These are phyloP conservation scores for Auriculariales sp. DNA, from an alignment of 768 basidiomycete genomes.

Conservation along the genomic window DNA sequence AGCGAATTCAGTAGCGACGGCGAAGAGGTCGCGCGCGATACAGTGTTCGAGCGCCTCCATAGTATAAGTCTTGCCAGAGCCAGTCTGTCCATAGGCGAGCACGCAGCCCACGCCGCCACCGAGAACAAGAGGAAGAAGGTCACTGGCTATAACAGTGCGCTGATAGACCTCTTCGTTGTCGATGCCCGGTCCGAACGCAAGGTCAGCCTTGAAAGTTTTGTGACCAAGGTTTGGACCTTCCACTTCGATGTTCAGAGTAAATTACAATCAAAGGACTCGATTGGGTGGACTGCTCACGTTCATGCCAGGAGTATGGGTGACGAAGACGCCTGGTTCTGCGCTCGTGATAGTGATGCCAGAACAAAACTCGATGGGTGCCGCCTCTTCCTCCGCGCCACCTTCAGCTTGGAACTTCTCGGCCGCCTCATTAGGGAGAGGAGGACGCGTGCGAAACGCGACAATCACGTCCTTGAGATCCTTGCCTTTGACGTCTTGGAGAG, in stretches of 20 bases:
- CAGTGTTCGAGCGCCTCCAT: slow-evolving; percentile 21
- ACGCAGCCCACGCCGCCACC: slow-evolving; percentile 19
- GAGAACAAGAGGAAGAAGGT: slow-evolving; percentile 18
- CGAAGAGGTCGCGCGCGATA: slow-evolving; percentile 21
- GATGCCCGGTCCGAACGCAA: slow-evolving; percentile 19
- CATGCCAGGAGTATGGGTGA: slow-evolving; percentile 21
- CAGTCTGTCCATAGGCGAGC: slow-evolving; percentile 20
- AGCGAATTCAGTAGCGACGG: slow-evolving; percentile 11
- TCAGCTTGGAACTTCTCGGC: neutral
- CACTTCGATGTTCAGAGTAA: slow-evolving; percentile 12
- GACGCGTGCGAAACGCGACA: slow-evolving; percentile 23
- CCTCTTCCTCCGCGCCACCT: slow-evolving; percentile 7
- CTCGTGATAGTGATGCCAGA: slow-evolving; percentile 16
- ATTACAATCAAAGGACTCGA: neutral
- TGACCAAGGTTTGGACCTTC: slow-evolving; percentile 21
- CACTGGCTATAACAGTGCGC: slow-evolving; percentile 17
- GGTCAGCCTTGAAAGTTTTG: slow-evolving; percentile 19
- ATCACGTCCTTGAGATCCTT: slow-evolving; percentile 13
- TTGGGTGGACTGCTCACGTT: slow-evolving; percentile 12
- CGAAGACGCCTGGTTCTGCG: slow-evolving; percentile 18
- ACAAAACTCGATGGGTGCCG: slow-evolving; percentile 14
- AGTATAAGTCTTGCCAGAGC: slow-evolving; percentile 10
- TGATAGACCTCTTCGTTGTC: slow-evolving; percentile 22
- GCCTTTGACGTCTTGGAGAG: neutral
- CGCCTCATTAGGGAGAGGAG: slow-evolving; percentile 17